These are phyloP conservation scores for Stellera chamaejasme DNA, from an alignment of 345 rosid species.

Conservation along the genomic window DNA sequence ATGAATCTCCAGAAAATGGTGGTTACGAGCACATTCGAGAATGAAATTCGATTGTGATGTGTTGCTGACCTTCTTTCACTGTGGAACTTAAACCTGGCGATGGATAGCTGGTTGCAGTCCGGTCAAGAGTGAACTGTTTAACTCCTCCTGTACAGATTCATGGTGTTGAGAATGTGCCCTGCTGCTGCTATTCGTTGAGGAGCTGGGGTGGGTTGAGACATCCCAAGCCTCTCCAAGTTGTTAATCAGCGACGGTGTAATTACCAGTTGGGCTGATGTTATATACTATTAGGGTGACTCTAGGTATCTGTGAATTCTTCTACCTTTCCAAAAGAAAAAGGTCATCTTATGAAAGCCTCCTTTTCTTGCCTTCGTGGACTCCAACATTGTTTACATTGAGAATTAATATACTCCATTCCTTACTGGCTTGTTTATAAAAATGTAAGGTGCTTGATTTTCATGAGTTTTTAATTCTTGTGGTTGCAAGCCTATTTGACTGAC, in stretches of 20 bases:
- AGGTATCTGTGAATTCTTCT: not conserved
- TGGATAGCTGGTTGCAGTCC: slow-evolving; percentile 18
- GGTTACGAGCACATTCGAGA: slow-evolving; percentile 37
- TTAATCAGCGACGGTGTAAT: not conserved
- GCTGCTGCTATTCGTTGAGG: slow-evolving; percentile 10
- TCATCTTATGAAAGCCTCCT: too few species aligned
- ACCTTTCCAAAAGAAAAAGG: not conserved
- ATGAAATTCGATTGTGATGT: slow-evolving; percentile 14
- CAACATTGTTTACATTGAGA: too few species aligned
- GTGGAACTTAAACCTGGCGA: slow-evolving; percentile 2
- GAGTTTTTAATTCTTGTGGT: too few species aligned
- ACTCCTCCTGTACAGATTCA: slow-evolving; percentile 14
- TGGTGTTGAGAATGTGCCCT: slow-evolving; percentile 5
- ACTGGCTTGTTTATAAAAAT: too few species aligned
- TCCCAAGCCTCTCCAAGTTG: not conserved
- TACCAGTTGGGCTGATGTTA: not conserved
- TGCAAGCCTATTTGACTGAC: too few species aligned
- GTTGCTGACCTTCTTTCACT: not conserved
- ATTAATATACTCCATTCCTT: too few species aligned
- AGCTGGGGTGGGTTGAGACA: slow-evolving; percentile 1
- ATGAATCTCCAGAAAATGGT: slow-evolving; percentile 52
- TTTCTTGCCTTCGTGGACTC: too few species aligned
- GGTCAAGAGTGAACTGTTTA: slow-evolving; percentile 15
- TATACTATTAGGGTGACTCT: not conserved
- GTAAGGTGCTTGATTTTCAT: too few species aligned